A percentile compares a stretch with the other conserved stretches of the same genome.
Conservation (phyloP, 208 protist species). For the Tritrichomonas musculus region DNA sequence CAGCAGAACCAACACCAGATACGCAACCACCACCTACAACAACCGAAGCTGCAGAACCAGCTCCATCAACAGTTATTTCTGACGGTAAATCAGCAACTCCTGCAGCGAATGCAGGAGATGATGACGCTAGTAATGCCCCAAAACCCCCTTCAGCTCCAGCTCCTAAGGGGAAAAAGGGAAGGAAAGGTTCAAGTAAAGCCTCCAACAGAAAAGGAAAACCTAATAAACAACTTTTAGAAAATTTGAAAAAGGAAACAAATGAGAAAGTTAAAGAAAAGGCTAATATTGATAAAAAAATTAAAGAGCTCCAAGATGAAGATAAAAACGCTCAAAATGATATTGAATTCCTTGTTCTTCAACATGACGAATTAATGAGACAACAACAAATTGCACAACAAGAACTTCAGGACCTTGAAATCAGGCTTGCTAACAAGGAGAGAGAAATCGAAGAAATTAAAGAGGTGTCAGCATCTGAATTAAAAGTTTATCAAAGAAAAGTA, state of each 20-base stretch:
- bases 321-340: not conserved
- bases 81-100: too few relatives aligned
- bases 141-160: too few relatives aligned
- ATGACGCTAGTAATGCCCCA: too few relatives aligned
- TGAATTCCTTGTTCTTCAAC: not conserved
- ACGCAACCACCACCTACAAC: too few relatives aligned
- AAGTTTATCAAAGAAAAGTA: constrained; percentile 1
- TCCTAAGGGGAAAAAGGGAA: too few relatives aligned
- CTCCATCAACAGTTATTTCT: too few relatives aligned
- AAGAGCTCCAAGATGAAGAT: not conserved
- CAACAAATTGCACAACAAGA: not conserved
- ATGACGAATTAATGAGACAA: not conserved
- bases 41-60: too few relatives aligned
- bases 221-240: not conserved
- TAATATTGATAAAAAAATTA: not conserved
- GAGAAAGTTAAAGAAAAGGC: not conserved
- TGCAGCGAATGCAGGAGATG: too few relatives aligned
- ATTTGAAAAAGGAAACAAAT: not conserved
- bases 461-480: not conserved
- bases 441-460: constrained; percentile 31
- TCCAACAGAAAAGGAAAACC: too few relatives aligned
- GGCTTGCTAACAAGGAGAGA: not conserved
- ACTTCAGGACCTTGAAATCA: not conserved
- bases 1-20: too few relatives aligned
- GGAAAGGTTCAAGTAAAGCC: too few relatives aligned